Percentiles rank a stretch among this genome's conserved stretches.
Conservation (phyloP, 768 basidiomycete genomes). For the Mycena crocata region DNA sequence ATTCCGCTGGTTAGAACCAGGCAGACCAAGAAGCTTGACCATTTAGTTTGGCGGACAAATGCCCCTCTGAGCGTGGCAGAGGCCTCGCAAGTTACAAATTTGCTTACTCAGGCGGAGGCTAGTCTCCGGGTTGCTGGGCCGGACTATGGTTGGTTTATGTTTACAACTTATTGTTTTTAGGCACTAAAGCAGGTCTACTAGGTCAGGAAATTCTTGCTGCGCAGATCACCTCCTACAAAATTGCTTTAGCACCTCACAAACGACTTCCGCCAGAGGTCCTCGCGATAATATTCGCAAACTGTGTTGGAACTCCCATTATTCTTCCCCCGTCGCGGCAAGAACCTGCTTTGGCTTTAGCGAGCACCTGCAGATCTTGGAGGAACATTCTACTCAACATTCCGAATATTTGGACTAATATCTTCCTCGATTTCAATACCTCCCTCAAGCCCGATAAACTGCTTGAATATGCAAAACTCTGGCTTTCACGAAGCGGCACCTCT, state of each 20-base stretch:
- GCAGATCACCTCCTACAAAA: slow-evolving; percentile 24
- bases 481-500: slow-evolving; percentile 27
- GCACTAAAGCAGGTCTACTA: too few species aligned
- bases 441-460: slow-evolving; percentile 24
- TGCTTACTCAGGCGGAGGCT: slow-evolving; percentile 19
- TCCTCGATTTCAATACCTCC: slow-evolving; percentile 29
- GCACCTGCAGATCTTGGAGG: slow-evolving; percentile 30
- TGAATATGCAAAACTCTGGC: slow-evolving; percentile 29
- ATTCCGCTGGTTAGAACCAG: slow-evolving; percentile 2
- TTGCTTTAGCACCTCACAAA: slow-evolving; percentile 28
- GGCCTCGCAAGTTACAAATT: slow-evolving; percentile 2
- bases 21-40: slow-evolving; percentile 19
- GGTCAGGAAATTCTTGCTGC: slow-evolving; percentile 11
- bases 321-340: slow-evolving; percentile 25
- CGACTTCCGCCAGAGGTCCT: slow-evolving; percentile 28
- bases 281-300: slow-evolving; percentile 25
- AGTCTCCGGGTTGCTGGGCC: slow-evolving; percentile 7
- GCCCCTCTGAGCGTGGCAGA: slow-evolving; percentile 21
- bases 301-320: slow-evolving; percentile 29
- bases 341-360: slow-evolving; percentile 27
- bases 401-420: slow-evolving; percentile 31
- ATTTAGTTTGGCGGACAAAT: slow-evolving; percentile 23
- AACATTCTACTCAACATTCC: slow-evolving; percentile 23
- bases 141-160: too few species aligned
- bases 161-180: too few species aligned